Conservation (phyloP, 441 rosid species). For the Arabidopsis hybrid region DNA sequence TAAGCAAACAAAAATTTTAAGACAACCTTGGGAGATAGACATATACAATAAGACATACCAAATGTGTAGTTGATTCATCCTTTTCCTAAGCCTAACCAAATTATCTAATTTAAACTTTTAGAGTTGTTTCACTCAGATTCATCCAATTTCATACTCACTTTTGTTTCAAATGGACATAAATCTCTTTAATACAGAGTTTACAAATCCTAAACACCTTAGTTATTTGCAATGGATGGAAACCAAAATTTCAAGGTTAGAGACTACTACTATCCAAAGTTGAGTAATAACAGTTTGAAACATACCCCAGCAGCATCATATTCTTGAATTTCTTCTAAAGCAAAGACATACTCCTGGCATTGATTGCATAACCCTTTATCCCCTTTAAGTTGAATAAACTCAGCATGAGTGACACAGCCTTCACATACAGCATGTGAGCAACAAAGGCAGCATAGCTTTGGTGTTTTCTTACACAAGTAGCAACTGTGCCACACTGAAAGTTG, state of each 20-base stretch:
- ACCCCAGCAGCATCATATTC: slow-evolving; percentile 40
- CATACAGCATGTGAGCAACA: slow-evolving; percentile 44
- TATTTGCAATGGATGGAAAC: not conserved
- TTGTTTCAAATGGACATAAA: not conserved
- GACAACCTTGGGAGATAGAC: too few relatives aligned
- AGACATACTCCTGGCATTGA: slow-evolving; percentile 34
- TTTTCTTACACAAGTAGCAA: slow-evolving; percentile 43
- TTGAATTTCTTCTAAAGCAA: slow-evolving; percentile 38
- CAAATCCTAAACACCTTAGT: slow-evolving; percentile 1
- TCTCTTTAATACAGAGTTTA: not conserved
- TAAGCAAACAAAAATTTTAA: slow-evolving; percentile 11
- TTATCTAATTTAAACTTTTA: not conserved
- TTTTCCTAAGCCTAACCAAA: slow-evolving; percentile 12
- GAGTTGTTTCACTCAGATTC: slow-evolving; percentile 9
- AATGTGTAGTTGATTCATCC: not conserved
- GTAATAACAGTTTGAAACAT: slow-evolving; percentile 23
- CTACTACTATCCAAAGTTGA: not conserved
- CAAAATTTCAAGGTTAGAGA: not conserved
- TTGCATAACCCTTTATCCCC: slow-evolving; percentile 42
- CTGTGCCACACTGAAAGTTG: slow-evolving; percentile 44
- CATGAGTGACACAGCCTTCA: slow-evolving; percentile 28
- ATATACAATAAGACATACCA: not conserved
- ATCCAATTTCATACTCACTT: not conserved
- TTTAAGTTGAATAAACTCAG: slow-evolving; percentile 36
- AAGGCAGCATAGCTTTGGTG: slow-evolving; percentile 35